Conservation (phyloP, 352 stramenopile species). For the Phytophthora megakarya region DNA sequence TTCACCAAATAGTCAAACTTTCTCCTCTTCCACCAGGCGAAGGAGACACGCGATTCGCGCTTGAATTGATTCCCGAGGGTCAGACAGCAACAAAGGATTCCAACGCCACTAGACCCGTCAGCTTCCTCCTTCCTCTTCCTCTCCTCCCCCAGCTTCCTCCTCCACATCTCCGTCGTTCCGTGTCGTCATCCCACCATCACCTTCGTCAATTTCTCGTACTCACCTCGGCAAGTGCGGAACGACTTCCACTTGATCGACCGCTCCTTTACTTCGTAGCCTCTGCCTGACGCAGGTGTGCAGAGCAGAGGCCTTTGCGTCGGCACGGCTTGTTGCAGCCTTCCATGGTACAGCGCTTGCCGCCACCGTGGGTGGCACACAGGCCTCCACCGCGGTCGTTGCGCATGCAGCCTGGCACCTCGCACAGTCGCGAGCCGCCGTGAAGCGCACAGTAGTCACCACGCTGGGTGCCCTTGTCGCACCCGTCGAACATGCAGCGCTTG, state of each 20-base stretch:
- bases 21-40: conserved; percentile 23
- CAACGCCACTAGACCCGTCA: conserved; percentile 32
- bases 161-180: conserved; percentile 10
- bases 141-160: conserved; percentile 13
- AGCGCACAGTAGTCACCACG: conserved; percentile 86
- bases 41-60: conserved; percentile 16
- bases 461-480: conserved; percentile 88
- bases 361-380: conserved; percentile 70
- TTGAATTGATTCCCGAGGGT: conserved; percentile 35
- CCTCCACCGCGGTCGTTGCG: conserved; percentile 86
- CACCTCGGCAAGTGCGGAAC: conserved; percentile 13
- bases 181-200: conserved; percentile 36
- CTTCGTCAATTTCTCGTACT: conserved; percentile 15
- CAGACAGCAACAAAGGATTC: conserved; percentile 25
- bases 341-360: conserved; percentile 80
- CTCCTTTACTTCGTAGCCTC: conserved; percentile 31
- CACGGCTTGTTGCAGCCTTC: conserved; percentile 76
- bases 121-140: conserved; percentile 30
- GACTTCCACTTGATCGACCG: conserved; percentile 35
- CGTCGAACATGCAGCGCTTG: conserved; percentile 85
- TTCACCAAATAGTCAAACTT: conserved; percentile 35
- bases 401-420: conserved; percentile 80
- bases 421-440: conserved; percentile 85
- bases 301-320: conserved; percentile 84
- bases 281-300: conserved; percentile 59